A percentile compares a stretch with the other conserved stretches of the same genome.
phyloP scores from a whole-genome alignment of 208 protist genomes.

The Leishmania lainsoni region DNA sequence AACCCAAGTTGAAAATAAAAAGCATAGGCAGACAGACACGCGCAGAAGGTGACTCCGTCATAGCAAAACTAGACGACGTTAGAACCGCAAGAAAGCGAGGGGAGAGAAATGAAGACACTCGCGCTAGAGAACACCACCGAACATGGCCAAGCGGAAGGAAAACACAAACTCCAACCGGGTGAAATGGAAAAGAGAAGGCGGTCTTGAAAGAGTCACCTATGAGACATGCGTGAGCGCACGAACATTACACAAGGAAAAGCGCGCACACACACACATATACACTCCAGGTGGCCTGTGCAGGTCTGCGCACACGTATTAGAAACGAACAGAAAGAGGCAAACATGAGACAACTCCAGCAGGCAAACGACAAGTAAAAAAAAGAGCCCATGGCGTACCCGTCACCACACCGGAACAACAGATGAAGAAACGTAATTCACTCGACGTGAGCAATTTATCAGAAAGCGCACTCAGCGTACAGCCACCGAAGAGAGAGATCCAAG shows the following conservation, averaged over 20 bases:
- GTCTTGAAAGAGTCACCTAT: neutral
- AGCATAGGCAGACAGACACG: neutral
- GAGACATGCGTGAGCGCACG: neutral
- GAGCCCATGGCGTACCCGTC: neutral
- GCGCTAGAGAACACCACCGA: neutral
- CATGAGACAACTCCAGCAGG: neutral
- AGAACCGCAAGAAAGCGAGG: neutral
- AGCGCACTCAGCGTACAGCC: neutral
- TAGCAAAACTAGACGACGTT: neutral
- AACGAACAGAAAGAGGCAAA: neutral
- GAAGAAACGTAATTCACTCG: neutral
- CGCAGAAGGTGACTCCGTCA: neutral
- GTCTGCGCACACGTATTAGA: neutral
- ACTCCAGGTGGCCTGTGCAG: neutral
- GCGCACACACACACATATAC: neutral
- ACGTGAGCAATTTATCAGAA: neutral
- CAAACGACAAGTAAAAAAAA: neutral
- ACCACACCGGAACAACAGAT: neutral
- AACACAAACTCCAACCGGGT: neutral
- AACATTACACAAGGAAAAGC: neutral
- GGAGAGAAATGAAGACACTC: conserved; percentile 3
- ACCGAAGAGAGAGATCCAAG: neutral
- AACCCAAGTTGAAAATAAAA: neutral
- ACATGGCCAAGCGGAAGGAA: neutral
- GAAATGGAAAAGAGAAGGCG: neutral